phyloP scores from a whole-genome alignment of 208 protist species.

The Leishmania aethiopica region DNA sequence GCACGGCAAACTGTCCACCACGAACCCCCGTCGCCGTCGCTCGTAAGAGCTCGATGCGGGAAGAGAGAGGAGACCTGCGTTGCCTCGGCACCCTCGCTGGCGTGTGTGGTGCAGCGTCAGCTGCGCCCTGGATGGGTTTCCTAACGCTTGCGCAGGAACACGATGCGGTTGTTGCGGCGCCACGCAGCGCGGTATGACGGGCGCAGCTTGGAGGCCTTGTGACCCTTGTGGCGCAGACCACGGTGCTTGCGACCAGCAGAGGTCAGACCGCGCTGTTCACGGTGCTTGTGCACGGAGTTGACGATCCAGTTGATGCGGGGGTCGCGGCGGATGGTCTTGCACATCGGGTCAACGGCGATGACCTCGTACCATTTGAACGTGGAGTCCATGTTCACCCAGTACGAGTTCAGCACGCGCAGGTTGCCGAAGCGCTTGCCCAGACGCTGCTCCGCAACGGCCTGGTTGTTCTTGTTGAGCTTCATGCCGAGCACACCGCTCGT shows the following conservation, averaged over 20 bases:
- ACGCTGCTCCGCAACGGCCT: slow-evolving; percentile 97
- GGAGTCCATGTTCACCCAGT: slow-evolving; percentile 98
- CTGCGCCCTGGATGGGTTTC: background rate
- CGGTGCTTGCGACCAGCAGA: slow-evolving; percentile 96
- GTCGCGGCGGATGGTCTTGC: slow-evolving; percentile 98
- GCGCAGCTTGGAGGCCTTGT: slow-evolving; percentile 94
- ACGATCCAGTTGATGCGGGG: slow-evolving; percentile 99
- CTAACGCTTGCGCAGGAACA: slow-evolving; percentile 93
- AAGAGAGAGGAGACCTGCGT: background rate
- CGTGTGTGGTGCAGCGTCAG: background rate
- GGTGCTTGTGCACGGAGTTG: slow-evolving; percentile 96
- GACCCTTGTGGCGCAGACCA: slow-evolving; percentile 96
- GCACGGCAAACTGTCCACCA: background rate
- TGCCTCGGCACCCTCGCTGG: background rate
- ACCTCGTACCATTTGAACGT: slow-evolving; percentile 99
- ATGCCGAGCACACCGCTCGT: slow-evolving; percentile 97
- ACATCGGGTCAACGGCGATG: slow-evolving; percentile 98
- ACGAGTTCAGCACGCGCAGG: slow-evolving; percentile 99
- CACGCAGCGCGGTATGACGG: slow-evolving; percentile 96
- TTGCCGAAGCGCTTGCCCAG: slow-evolving; percentile 96
- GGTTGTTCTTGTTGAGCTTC: slow-evolving; percentile 97
- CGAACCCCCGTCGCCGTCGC: background rate
- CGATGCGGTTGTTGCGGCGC: slow-evolving; percentile 98
- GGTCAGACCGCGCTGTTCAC: slow-evolving; percentile 99
- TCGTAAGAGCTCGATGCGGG: background rate